Evolutionary conservation across 495 filamentous ascomycete genomes (phyloP).

Genomic region (Corynascus novoguineensis): DNA sequence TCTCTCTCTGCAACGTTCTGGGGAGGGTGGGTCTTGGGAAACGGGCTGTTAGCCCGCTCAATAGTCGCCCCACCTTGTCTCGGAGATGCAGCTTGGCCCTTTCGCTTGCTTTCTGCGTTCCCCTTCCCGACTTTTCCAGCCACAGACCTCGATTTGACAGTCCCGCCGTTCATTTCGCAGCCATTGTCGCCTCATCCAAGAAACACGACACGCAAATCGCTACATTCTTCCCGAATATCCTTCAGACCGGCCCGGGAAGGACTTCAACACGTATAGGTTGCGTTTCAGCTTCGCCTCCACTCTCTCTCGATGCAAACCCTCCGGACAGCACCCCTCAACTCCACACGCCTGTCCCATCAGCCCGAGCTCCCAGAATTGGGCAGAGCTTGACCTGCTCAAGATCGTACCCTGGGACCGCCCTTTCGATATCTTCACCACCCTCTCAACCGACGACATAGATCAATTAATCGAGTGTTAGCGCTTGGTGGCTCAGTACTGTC

Average conservation of each 20-base stretch:
- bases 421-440: not conserved
- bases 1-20: not conserved
- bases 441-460: not conserved
- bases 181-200: constrained; percentile 15
- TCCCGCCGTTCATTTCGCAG: constrained; percentile 28
- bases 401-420: constrained; percentile 13
- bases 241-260: constrained; percentile 2
- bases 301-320: constrained; percentile 1
- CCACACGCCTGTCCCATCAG: constrained; percentile 11
- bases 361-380: constrained; percentile 16
- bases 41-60: not conserved
- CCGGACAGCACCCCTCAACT: constrained; percentile 1
- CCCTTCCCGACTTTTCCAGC: constrained; percentile 28
- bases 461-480: not conserved
- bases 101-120: constrained; percentile 1
- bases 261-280: constrained; percentile 6
- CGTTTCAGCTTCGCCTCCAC: not conserved
- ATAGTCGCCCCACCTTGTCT: not conserved
- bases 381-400: constrained; percentile 11
- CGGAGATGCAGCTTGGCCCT: not conserved
- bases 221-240: constrained; percentile 29
- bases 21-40: not conserved
- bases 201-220: constrained; percentile 21
- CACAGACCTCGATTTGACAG: constrained; percentile 18
- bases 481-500: constrained; percentile 20